Base-by-base conservation (phyloP, 768 basidiomycete species). In the Russula ochroleuca region DNA sequence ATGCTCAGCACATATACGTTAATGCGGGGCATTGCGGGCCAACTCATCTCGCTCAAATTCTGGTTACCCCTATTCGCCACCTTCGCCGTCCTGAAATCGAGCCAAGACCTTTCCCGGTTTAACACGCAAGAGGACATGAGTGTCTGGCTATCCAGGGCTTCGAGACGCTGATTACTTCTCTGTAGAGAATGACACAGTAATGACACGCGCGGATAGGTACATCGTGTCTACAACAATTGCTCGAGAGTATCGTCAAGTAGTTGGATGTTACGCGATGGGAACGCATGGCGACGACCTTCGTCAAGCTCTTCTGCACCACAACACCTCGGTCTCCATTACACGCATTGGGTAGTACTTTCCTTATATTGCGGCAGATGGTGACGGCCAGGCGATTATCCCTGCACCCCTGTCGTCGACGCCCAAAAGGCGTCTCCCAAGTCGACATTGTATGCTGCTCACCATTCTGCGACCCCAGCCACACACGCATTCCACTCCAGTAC, bases 111-210 rank as follows among this genome's bases (percentile, higher is more conserved):
- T 40, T 90, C 93, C 14, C 83, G 96, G 21, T 98, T 98, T 78
- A 90, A 82, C 73, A 95, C 94, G 5, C 94, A 97, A 70, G 97
- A 98, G 72, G 97, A 98, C 69, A 96, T 98, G 94, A 97, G 94
- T 70, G 94, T 99, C 31, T 99, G 97, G 97, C 76, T 99, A 51
- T 98, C 94, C 5, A 21, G 57, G 43, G 17, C 21, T 54, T 23
- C 2, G 21, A 66, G 31, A 49, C 61, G 51, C 58, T 65, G 19
- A 59, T 65, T 19, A 23, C 65, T 21, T 13, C 17, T 19, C 28
- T 25, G 25, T 73, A 99, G 97, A 99, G 78, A 98, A 98, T 70
- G 97, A 98, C 71, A 98, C 96, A 1, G 81, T 98, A n/a, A n/a
- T n/a, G n/a, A n/a, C n/a, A n/a, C 49, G 95, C 97, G 8, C 87